Base-by-base conservation (phyloP, 139 green algal genomes). In the Chlorella sp. region DNA sequence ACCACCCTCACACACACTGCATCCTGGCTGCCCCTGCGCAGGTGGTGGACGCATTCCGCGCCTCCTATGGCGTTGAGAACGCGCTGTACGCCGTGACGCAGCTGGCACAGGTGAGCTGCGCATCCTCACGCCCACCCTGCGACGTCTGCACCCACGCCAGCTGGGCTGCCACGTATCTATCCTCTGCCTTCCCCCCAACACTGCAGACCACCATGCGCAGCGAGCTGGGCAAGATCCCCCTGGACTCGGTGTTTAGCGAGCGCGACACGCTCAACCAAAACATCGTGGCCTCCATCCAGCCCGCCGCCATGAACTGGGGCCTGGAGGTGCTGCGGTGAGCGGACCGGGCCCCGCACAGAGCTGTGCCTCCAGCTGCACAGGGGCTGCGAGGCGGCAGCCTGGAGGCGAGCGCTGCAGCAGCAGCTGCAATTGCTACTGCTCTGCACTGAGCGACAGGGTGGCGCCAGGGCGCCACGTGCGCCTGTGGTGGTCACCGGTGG, bases 181-280 rank as follows among this genome's bases (percentile, higher is more conserved):
- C 14, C 32, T 22, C 43, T 11, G 7, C n/a, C 68, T n/a, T 36
- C 5, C 36, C 51, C 70, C 11, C 4, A 11, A 1, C 2, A 20
- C 30, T 40, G 60, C 60, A 98, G 86, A 98, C 96, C 20, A 98
- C 94, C 40, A 98, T 98, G 96, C 90, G 96, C 38, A 96, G 90
- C 72, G 97, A 99, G 91, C 91, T 99, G 43, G 97, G 97, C 17
- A 99, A 99, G 89, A 99, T 99, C 76, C 95, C 94, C 0, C 93
- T 99, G 58, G 97, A 99, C 93, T 96, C 60, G 26, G 77, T 83
- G 58, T 83, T 83, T 30, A 83, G 77, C 77, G 77, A 83, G 41
- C 56, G 77, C 14, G 74, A 80, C 74, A 80, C 74, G 28, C 76
- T 81, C 30, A 69, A 72, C 40, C 58, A 73, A 32, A 83, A 83